These are phyloP conservation scores for Pythium sukuiense DNA, from an alignment of 352 stramenopile species.

Conservation along the genomic window DNA sequence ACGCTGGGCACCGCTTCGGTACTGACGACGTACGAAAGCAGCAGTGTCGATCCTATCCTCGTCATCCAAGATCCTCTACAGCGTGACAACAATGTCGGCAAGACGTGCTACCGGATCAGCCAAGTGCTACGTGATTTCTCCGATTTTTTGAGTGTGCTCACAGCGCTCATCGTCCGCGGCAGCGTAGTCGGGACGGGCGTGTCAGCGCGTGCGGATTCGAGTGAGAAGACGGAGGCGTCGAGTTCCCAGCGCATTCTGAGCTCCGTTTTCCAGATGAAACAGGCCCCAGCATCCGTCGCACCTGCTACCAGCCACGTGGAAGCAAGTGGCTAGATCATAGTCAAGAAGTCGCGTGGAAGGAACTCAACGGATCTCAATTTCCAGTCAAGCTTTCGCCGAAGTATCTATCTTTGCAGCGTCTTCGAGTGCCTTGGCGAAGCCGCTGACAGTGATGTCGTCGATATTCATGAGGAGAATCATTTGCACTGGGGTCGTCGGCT, in stretches of 20 bases:
- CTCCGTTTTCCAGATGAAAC: conserved; percentile 31
- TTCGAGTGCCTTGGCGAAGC: conserved; percentile 30
- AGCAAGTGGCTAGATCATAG: background rate
- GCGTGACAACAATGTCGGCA: conserved; percentile 76
- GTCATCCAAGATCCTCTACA: conserved; percentile 76
- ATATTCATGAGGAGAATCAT: conserved; percentile 45
- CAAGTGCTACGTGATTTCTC: conserved; percentile 84
- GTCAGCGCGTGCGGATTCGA: background rate
- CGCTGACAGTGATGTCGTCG: conserved; percentile 37
- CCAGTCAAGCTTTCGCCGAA: background rate
- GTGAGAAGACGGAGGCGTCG: background rate
- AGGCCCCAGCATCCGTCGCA: background rate
- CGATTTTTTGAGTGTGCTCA: conserved; percentile 81
- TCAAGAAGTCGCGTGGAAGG: no score
- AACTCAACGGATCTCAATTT: no score
- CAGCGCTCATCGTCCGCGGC: conserved; percentile 75
- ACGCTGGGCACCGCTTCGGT: background rate
- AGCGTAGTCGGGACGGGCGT: conserved; percentile 63
- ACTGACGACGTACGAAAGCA: conserved; percentile 10
- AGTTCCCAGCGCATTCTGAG: conserved; percentile 20
- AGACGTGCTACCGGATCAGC: conserved; percentile 82
- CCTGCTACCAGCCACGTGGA: background rate
- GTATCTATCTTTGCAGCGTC: background rate
- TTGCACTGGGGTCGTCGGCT: conserved; percentile 3
- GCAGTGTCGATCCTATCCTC: conserved; percentile 45